A percentile compares a stretch with the other conserved stretches of the same genome.
Evolutionary conservation across 768 basidiomycete species (phyloP).

Genomic region (Ramaria sp.): DNA sequence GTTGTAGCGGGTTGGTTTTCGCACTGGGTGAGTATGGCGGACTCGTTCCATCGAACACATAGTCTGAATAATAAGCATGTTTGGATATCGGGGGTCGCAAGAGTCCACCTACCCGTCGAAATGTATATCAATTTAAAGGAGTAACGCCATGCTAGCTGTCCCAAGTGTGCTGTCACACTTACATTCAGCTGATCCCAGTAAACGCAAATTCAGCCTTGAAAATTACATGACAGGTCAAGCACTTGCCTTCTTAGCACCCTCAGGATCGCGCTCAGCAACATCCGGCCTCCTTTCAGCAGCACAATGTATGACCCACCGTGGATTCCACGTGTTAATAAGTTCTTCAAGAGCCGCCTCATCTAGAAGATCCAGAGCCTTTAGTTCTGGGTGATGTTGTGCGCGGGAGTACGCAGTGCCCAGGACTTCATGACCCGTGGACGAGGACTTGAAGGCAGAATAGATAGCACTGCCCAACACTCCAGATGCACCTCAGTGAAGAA

Average conservation of each 20-base stretch:
- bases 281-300: conserved; percentile 92
- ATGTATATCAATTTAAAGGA: conserved; percentile 78
- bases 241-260: conserved; percentile 40
- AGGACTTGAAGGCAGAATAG: conserved; percentile 47
- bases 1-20: conserved; percentile 71
- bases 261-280: conserved; percentile 53
- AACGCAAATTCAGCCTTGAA: not conserved
- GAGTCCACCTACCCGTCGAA: conserved; percentile 55
- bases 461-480: conserved; percentile 84
- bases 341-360: conserved; percentile 41
- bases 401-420: conserved; percentile 69
- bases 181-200: conserved; percentile 58
- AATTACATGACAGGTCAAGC: not conserved
- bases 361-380: conserved; percentile 57
- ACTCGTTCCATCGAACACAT: conserved; percentile 90
- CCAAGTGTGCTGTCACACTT: conserved; percentile 61
- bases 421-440: conserved; percentile 29
- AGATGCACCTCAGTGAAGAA: conserved; percentile 57
- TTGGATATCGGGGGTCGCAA: not conserved
- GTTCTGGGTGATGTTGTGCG: conserved; percentile 31
- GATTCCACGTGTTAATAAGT: conserved; percentile 47
- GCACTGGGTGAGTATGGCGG: conserved; percentile 79
- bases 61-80: conserved; percentile 40
- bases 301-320: conserved; percentile 88
- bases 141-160: conserved; percentile 48